Evolutionary conservation across 768 basidiomycete genomes (phyloP).

Genomic region (Hortiboletus campestris): DNA sequence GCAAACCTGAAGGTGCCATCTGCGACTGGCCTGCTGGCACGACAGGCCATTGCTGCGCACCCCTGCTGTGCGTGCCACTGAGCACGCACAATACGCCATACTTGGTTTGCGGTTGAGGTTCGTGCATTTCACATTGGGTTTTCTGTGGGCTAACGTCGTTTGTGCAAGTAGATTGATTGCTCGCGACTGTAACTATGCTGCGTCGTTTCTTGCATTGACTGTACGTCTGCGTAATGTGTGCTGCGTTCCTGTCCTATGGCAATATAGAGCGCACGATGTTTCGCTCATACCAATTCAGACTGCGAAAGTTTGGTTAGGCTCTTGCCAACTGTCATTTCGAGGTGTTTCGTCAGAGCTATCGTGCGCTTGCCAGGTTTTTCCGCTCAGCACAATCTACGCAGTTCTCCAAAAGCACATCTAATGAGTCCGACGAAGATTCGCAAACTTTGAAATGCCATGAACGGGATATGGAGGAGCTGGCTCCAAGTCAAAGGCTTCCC

Average conservation of each 20-base stretch:
- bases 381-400: no score
- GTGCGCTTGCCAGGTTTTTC: no score
- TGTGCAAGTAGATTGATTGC: background rate
- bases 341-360: no score
- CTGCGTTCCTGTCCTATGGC: background rate
- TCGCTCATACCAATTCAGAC: background rate
- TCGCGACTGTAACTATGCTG: background rate
- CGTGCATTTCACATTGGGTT: background rate
- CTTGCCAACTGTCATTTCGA: no score
- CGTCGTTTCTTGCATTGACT: background rate
- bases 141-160: background rate
- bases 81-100: constrained; percentile 5
- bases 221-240: background rate
- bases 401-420: no score
- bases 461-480: no score
- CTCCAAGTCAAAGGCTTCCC: no score
- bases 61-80: constrained; percentile 9
- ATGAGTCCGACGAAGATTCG: no score
- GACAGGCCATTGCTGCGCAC: constrained; percentile 12
- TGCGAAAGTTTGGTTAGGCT: no score
- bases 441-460: no score
- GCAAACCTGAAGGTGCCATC: background rate
- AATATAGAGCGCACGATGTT: background rate
- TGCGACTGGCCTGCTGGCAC: constrained; percentile 15
- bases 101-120: constrained; percentile 9